Percentiles rank a stretch among this genome's conserved stretches.
These are phyloP conservation scores for Trichoderma sp. DNA, from an alignment of 2,329 filamentous ascomycete genomes.

Conservation along the genomic window DNA sequence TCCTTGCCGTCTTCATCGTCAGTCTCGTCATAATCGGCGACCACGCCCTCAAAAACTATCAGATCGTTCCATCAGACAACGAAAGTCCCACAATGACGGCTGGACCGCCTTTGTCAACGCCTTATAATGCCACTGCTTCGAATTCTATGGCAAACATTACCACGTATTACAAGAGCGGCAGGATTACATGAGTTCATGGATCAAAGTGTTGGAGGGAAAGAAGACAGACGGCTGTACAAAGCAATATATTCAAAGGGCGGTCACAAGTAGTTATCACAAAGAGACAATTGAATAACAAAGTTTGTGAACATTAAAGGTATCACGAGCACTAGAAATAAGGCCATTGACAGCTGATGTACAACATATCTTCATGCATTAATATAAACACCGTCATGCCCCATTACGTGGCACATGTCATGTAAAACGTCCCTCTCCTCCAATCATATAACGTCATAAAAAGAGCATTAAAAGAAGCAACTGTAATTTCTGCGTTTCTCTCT, in stretches of 20 bases:
- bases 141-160: background rate
- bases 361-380: slow-evolving; percentile 21
- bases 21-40: slow-evolving; percentile 32
- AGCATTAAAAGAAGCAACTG: slow-evolving; percentile 13
- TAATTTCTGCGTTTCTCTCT: background rate
- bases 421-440: slow-evolving; percentile 7
- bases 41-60: slow-evolving; percentile 6
- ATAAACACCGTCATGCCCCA: slow-evolving; percentile 16
- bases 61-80: background rate
- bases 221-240: background rate
- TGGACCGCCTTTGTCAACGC: background rate
- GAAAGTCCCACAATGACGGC: background rate
- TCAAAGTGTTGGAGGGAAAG: background rate
- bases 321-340: background rate
- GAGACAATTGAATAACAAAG: background rate
- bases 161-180: background rate
- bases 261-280: background rate
- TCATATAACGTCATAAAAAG: slow-evolving; percentile 17
- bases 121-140: background rate
- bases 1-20: slow-evolving; percentile 34
- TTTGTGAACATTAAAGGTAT: slow-evolving; percentile 9
- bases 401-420: slow-evolving; percentile 20
- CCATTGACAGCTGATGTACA: slow-evolving; percentile 9
- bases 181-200: background rate
- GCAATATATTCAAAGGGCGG: background rate